phyloP scores from a whole-genome alignment of 352 stramenopile genomes.

The Pythium insidiosum region DNA sequence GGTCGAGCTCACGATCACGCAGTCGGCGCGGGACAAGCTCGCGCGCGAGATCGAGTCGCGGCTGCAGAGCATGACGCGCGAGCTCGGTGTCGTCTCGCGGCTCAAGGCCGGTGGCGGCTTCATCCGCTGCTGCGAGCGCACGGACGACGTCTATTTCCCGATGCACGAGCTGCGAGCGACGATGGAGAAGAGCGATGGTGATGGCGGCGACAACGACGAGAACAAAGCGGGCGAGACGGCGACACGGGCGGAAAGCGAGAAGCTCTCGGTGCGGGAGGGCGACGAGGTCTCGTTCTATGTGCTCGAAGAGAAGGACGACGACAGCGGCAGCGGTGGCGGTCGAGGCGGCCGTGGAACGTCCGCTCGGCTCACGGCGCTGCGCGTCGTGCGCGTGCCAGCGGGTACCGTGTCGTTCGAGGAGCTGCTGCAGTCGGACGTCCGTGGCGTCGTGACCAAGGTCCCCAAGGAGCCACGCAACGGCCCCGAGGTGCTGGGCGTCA shows the following conservation, averaged over 20 bases:
- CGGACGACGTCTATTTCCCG: slow-evolving; percentile 64
- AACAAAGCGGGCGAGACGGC: no score
- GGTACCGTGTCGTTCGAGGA: slow-evolving; percentile 63
- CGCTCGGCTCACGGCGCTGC: slow-evolving; percentile 57
- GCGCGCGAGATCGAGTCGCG: slow-evolving; percentile 66
- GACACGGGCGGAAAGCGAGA: no score
- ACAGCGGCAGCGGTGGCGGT: neutral
- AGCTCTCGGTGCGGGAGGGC: slow-evolving; percentile 33
- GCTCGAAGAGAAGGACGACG: slow-evolving; percentile 54
- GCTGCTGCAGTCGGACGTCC: slow-evolving; percentile 39
- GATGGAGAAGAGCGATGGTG: slow-evolving; percentile 8
- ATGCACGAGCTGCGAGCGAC: slow-evolving; percentile 53
- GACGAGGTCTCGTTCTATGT: slow-evolving; percentile 79
- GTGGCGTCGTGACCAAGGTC: slow-evolving; percentile 48
- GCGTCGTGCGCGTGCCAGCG: slow-evolving; percentile 48
- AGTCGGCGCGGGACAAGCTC: slow-evolving; percentile 50
- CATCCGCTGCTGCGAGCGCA: slow-evolving; percentile 61
- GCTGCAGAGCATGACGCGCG: slow-evolving; percentile 39
- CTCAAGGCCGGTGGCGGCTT: slow-evolving; percentile 61
- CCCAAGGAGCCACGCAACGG: slow-evolving; percentile 61
- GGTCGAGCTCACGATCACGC: slow-evolving; percentile 49
- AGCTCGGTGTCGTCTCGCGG: slow-evolving; percentile 46
- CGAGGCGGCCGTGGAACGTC: no score
- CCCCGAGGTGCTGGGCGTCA: slow-evolving; percentile 47
- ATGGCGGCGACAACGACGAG: slow-evolving; percentile 6